Percentiles rank a stretch among this genome's conserved stretches.
phyloP scores from a whole-genome alignment of 345 rosid species.

The Adansonia digitata region DNA sequence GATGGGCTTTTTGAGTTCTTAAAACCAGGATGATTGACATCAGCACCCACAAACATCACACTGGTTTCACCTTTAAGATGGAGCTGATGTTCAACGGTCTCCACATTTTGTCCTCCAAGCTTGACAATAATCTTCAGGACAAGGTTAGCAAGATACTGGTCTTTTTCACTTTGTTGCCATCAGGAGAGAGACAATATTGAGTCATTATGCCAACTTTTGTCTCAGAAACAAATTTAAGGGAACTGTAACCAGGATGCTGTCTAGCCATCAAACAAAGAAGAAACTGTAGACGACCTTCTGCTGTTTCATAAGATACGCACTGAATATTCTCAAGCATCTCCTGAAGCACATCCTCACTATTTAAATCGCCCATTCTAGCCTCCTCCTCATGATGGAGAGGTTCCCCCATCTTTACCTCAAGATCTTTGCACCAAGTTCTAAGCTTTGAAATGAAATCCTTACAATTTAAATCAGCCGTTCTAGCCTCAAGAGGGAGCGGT shows the following conservation, averaged over 20 bases:
- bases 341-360: conserved; percentile 28
- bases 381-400: conserved; percentile 27
- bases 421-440: conserved; percentile 34
- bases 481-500: too few species aligned
- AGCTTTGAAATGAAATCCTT: conserved; percentile 47
- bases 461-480: too few species aligned
- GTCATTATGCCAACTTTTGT: conserved; percentile 68
- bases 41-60: conserved; percentile 89
- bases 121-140: conserved; percentile 80
- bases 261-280: conserved; percentile 68
- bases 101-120: conserved; percentile 79
- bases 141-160: conserved; percentile 65
- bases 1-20: conserved; percentile 51
- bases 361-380: conserved; percentile 40
- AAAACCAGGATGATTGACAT: conserved; percentile 80
- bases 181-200: conserved; percentile 57
- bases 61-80: conserved; percentile 32
- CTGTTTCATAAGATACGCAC: conserved; percentile 19
- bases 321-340: conserved; percentile 33
- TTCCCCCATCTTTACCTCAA: conserved; percentile 49
- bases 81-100: conserved; percentile 45
- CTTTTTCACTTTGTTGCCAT: conserved; percentile 34
- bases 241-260: conserved; percentile 53
- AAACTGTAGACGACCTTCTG: conserved; percentile 38
- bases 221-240: conserved; percentile 75